Base-by-base conservation (phyloP, 805 yeast species). In the Barnettozyma wickerhamii region DNA sequence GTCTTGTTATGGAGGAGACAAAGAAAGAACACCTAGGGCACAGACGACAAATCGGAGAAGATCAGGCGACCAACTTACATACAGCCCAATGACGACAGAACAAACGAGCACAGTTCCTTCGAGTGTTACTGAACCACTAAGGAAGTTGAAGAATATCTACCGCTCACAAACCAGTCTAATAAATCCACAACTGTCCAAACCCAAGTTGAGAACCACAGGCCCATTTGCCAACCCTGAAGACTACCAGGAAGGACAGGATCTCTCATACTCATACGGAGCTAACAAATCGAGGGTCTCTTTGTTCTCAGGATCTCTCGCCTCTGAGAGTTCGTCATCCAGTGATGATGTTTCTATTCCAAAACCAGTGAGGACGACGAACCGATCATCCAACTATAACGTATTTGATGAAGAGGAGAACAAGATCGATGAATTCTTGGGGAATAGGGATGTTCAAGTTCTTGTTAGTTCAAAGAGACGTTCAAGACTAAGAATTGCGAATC, bases 371-470 rank as follows among this genome's bases (percentile, higher is more conserved):
- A 29, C 34, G 12, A 29, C 10, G 17, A 30, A 15, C 10, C 6
- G 27, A 20, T 15, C 30, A 15, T 32, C 35, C 13, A 29, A n/a
- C n/a, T 15, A 31, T 21, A 31, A 15, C 18, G 15, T 27, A 7
- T 19, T 33, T 28, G 53, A 46, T 24, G 52, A 37, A 34, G 54
- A 35, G 31, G 56, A 49, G 28, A 52, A 49, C 19, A 66, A 64
- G 37, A 67, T 60, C 19, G 71, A 66, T 28, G 68, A 69, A 17
- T 61, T 70, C 12, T 70, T 75, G 40, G 69, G 68, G 15, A 65
- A 68, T 23, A 54, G 80, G 48, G 89, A 83, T 47, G 90, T 81
- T 2, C 90, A 83, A 58, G 83, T 83, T 7, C 60, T 83, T 45
- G 88, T 83, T 7, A 75, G 84, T 45, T 76, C 84, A 13, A 76